Evolutionary conservation across 106 monocot genomes (phyloP).

Genomic region (Platanthera guangdongensis): DNA sequence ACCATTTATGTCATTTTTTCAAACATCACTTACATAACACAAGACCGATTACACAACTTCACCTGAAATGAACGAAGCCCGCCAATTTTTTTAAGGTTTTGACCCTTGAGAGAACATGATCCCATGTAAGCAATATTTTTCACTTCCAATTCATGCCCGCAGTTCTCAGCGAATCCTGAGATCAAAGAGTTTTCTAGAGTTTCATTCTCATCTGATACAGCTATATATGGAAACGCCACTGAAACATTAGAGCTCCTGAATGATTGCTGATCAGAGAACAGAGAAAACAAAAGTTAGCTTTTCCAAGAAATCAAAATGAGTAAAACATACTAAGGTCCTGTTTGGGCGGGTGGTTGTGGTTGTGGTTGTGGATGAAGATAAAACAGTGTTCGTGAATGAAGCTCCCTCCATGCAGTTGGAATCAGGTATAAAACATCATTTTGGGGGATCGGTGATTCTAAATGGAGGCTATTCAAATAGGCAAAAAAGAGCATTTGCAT

Average conservation of each 20-base stretch:
- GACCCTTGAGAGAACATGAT: slow-evolving; percentile 44
- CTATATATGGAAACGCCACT: slow-evolving; percentile 84
- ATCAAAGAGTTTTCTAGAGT: slow-evolving; percentile 61
- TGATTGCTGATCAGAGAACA: slow-evolving; percentile 32
- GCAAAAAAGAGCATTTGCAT: too few species aligned
- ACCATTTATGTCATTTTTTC: too few species aligned
- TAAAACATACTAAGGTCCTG: background rate
- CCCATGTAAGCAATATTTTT: slow-evolving; percentile 43
- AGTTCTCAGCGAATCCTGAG: slow-evolving; percentile 52
- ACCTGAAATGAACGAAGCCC: slow-evolving; percentile 49
- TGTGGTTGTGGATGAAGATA: too few species aligned
- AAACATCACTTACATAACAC: too few species aligned
- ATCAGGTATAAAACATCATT: too few species aligned
- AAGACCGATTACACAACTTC: slow-evolving; percentile 2
- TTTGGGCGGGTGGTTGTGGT: background rate
- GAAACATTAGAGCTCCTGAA: slow-evolving; percentile 76
- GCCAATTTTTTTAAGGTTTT: slow-evolving; percentile 38
- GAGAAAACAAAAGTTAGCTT: background rate
- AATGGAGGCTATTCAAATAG: too few species aligned
- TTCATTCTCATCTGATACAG: slow-evolving; percentile 37
- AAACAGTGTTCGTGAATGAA: too few species aligned
- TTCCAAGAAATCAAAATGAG: background rate
- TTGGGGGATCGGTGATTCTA: too few species aligned
- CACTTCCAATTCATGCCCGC: slow-evolving; percentile 34
- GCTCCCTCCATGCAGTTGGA: too few species aligned